Evolutionary conservation across 768 basidiomycete species (phyloP).

Genomic region (Tulasnella sp.): DNA sequence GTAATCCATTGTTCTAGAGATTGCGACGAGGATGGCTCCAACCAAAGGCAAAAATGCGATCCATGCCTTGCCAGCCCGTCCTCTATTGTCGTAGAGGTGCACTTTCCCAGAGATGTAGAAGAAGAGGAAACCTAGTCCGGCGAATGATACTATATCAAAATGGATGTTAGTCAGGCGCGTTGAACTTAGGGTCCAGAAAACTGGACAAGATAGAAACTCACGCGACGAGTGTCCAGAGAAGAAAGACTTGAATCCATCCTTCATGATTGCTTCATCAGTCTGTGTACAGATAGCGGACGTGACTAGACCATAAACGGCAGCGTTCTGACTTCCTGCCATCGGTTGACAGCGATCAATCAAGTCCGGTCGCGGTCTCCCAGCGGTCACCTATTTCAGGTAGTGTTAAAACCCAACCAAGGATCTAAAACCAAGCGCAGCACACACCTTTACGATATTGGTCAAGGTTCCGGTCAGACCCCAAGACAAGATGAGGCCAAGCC

Average conservation of each 20-base stretch:
- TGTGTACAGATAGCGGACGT: constrained; percentile 74
- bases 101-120: constrained; percentile 89
- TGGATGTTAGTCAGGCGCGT: not conserved
- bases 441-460: constrained; percentile 73
- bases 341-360: constrained; percentile 66
- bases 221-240: constrained; percentile 84
- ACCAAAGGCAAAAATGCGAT: constrained; percentile 63
- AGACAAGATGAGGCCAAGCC: constrained; percentile 44
- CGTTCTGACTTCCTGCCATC: constrained; percentile 48
- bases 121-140: constrained; percentile 80
- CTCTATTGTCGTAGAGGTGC: constrained; percentile 76
- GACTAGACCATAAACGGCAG: constrained; percentile 55
- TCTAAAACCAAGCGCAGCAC: not conserved
- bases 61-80: constrained; percentile 79
- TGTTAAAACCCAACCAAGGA: not conserved
- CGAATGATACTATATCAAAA: constrained; percentile 63
- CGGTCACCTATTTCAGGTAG: constrained; percentile 30
- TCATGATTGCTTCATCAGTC: constrained; percentile 42
- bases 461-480: constrained; percentile 65
- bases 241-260: constrained; percentile 87
- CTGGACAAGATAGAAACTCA: constrained; percentile 30
- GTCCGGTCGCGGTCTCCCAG: constrained; percentile 83
- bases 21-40: constrained; percentile 64
- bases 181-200: not conserved
- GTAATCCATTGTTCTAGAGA: constrained; percentile 86